phyloP scores from a whole-genome alignment of 306 rosid species.

The Elaeagnus macrophylla region DNA sequence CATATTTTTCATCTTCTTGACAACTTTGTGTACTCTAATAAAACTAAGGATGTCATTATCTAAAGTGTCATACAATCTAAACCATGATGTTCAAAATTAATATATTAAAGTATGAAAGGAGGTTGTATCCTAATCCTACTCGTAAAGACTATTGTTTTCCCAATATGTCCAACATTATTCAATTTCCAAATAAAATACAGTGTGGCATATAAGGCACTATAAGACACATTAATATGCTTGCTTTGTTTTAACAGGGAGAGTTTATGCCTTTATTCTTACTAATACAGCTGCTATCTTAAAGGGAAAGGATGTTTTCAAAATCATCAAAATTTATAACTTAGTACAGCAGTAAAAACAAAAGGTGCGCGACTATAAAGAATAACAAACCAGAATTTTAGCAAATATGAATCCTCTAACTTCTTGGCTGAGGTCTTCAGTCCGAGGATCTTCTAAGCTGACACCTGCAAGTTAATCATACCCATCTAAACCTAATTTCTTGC shows the following conservation, averaged over 20 bases:
- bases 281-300: too few relatives aligned
- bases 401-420: conserved; percentile 98
- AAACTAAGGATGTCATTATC: not conserved
- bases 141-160: too few relatives aligned
- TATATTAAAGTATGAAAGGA: not conserved
- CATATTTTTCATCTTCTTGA: not conserved
- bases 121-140: too few relatives aligned
- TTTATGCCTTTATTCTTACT: too few relatives aligned
- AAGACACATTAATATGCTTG: too few relatives aligned
- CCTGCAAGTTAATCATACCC: conserved; percentile 39
- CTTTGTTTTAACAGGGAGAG: too few relatives aligned
- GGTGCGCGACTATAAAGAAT: conserved; percentile 13
- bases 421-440: conserved; percentile 95
- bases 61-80: not conserved
- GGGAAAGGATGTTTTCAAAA: not conserved
- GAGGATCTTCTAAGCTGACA: conserved; percentile 90
- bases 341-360: conserved; percentile 5
- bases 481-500: too few relatives aligned
- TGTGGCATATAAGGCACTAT: too few relatives aligned
- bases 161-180: too few relatives aligned
- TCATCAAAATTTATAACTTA: not conserved
- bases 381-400: conserved; percentile 89
- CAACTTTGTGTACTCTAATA: not conserved
- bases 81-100: not conserved
- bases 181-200: too few relatives aligned